phyloP scores from a whole-genome alignment of 352 stramenopile genomes.

The Phytophthora sojae region DNA sequence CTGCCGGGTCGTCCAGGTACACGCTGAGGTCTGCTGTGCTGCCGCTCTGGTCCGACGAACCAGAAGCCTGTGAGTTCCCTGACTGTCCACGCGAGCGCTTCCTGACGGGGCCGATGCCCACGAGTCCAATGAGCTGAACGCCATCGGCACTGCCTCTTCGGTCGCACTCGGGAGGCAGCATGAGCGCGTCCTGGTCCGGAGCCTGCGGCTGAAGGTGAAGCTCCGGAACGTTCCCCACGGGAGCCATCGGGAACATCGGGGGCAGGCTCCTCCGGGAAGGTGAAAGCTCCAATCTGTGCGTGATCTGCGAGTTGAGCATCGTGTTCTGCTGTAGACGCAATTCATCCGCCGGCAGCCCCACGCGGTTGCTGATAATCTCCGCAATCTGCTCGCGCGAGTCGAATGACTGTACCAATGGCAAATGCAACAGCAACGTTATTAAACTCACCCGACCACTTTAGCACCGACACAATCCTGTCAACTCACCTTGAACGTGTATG shows the following conservation, averaged over 20 bases:
- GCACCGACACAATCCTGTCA: not conserved
- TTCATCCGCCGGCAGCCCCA: slow-evolving; percentile 66
- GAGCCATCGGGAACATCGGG: slow-evolving; percentile 52
- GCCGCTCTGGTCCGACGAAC: slow-evolving; percentile 54
- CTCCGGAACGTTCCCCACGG: slow-evolving; percentile 26
- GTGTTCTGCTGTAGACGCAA: slow-evolving; percentile 80
- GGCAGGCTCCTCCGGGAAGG: slow-evolving; percentile 58
- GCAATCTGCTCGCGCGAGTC: slow-evolving; percentile 80
- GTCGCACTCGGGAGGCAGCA: slow-evolving; percentile 34
- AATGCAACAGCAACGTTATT: slow-evolving; percentile 6
- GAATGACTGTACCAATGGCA: slow-evolving; percentile 48
- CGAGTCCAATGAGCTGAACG: slow-evolving; percentile 40
- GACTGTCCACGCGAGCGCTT: slow-evolving; percentile 66
- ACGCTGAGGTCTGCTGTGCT: slow-evolving; percentile 57
- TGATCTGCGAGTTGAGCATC: slow-evolving; percentile 80
- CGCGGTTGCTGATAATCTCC: slow-evolving; percentile 57
- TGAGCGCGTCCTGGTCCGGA: slow-evolving; percentile 36
- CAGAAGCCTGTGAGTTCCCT: slow-evolving; percentile 57
- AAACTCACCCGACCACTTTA: not conserved
- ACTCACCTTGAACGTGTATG: slow-evolving; percentile 79
- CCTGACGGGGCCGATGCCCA: slow-evolving; percentile 34
- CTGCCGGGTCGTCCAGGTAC: slow-evolving; percentile 37
- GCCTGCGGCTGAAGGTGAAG: slow-evolving; percentile 24
- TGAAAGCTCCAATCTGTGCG: slow-evolving; percentile 79
- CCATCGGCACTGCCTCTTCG: slow-evolving; percentile 44